Percentiles rank a stretch among this genome's conserved stretches.
Conservation (phyloP, 257 asterid genomes). For the Paulownia fortunei region DNA sequence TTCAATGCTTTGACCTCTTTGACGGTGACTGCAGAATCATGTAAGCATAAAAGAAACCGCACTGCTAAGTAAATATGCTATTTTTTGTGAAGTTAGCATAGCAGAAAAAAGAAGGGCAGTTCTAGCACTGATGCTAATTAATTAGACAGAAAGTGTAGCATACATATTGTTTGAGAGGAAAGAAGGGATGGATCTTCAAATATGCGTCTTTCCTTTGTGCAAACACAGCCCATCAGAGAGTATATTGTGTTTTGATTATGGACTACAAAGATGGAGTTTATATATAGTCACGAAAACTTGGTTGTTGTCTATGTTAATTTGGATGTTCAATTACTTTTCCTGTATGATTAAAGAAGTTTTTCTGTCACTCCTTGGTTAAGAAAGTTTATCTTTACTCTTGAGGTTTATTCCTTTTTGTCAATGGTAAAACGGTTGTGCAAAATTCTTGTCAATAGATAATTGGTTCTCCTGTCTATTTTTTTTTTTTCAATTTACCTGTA, state of each 20-base stretch:
- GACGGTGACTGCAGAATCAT: conserved; percentile 46
- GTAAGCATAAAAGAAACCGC: background rate
- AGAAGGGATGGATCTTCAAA: conserved; percentile 51
- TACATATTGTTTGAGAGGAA: conserved; percentile 57
- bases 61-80: too few relatives aligned
- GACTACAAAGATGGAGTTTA: background rate
- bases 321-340: too few relatives aligned
- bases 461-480: background rate
- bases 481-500: background rate
- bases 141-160: background rate
- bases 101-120: background rate
- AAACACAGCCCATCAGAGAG: conserved; percentile 51
- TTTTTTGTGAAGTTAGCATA: too few relatives aligned
- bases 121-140: background rate
- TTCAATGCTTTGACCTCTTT: conserved; percentile 51
- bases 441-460: background rate
- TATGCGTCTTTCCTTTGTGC: conserved; percentile 36
- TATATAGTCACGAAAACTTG: background rate
- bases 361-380: background rate
- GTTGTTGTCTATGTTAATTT: background rate
- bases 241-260: background rate
- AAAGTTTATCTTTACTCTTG: background rate
- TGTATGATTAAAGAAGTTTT: background rate
- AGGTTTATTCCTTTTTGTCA: too few relatives aligned
- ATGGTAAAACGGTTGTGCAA: too few relatives aligned